These are phyloP conservation scores for Camillea tinctor DNA, from an alignment of 2,329 filamentous ascomycete genomes.

Conservation along the genomic window DNA sequence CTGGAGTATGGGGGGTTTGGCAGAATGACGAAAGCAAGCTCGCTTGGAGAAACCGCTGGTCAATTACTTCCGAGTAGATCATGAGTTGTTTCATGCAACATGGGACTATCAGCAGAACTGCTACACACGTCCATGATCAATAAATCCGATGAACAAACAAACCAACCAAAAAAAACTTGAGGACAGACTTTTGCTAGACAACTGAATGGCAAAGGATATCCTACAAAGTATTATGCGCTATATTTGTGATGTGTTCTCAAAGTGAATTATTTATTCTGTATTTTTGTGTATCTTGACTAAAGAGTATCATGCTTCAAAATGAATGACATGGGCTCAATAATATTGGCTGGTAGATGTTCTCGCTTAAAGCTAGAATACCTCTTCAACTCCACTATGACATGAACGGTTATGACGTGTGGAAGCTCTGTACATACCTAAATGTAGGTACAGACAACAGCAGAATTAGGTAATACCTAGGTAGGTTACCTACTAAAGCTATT, in stretches of 20 bases:
- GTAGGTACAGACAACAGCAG: too few relatives aligned
- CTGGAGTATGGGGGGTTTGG: constrained; percentile 30
- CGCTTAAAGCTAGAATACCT: too few relatives aligned
- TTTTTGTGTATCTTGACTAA: neutral
- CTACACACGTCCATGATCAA: constrained; percentile 18
- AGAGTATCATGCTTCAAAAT: too few relatives aligned
- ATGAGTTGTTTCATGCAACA: constrained; percentile 26
- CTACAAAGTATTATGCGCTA: constrained; percentile 2
- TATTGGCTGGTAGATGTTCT: too few relatives aligned
- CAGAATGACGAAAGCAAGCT: constrained; percentile 32
- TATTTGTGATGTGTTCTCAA: neutral
- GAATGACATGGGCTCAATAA: too few relatives aligned
- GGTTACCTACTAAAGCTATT: too few relatives aligned
- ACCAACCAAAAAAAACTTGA: constrained; percentile 14
- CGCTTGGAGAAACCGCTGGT: constrained; percentile 30
- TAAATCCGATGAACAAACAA: constrained; percentile 14
- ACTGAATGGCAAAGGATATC: constrained; percentile 24
- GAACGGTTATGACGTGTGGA: too few relatives aligned
- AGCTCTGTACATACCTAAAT: too few relatives aligned
- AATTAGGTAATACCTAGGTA: too few relatives aligned
- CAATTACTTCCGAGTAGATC: constrained; percentile 31
- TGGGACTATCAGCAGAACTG: constrained; percentile 12
- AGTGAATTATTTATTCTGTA: too few relatives aligned
- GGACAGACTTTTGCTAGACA: constrained; percentile 25
- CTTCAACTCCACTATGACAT: too few relatives aligned